phyloP scores from a whole-genome alignment of 768 basidiomycete species.

The Thelephora ganbajun region DNA sequence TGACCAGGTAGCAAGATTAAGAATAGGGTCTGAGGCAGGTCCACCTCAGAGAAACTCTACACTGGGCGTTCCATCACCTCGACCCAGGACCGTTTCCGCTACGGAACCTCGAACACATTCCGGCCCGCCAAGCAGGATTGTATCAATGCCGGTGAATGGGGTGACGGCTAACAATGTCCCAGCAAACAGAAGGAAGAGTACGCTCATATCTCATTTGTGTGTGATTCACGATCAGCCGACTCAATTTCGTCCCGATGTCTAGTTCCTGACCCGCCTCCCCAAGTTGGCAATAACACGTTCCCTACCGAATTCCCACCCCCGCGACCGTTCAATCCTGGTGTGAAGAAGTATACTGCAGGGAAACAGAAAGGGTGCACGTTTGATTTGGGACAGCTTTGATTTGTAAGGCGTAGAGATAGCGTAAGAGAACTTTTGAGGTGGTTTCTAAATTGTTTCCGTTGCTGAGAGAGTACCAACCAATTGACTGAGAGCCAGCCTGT shows the following conservation, averaged over 20 bases:
- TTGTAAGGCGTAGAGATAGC: background rate
- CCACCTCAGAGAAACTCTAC: background rate
- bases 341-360: conserved; percentile 50
- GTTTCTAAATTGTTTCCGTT: too few relatives aligned
- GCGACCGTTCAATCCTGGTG: conserved; percentile 36
- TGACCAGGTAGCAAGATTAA: background rate
- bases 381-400: conserved; percentile 29
- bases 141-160: conserved; percentile 1
- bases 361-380: conserved; percentile 61
- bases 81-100: conserved; percentile 9
- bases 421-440: too few relatives aligned
- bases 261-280: conserved; percentile 49
- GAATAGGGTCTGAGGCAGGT: background rate
- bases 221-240: conserved; percentile 4
- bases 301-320: conserved; percentile 71
- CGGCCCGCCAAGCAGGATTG: conserved; percentile 8
- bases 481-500: too few relatives aligned
- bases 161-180: conserved; percentile 10
- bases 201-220: conserved; percentile 3
- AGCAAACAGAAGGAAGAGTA: conserved; percentile 15
- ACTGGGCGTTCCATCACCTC: conserved; percentile 16
- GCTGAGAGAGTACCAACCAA: too few relatives aligned
- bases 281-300: conserved; percentile 55
- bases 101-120: conserved; percentile 11
- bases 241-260: conserved; percentile 2